phyloP scores from a whole-genome alignment of 177 flowering plant species.

The Vitis hybrid region DNA sequence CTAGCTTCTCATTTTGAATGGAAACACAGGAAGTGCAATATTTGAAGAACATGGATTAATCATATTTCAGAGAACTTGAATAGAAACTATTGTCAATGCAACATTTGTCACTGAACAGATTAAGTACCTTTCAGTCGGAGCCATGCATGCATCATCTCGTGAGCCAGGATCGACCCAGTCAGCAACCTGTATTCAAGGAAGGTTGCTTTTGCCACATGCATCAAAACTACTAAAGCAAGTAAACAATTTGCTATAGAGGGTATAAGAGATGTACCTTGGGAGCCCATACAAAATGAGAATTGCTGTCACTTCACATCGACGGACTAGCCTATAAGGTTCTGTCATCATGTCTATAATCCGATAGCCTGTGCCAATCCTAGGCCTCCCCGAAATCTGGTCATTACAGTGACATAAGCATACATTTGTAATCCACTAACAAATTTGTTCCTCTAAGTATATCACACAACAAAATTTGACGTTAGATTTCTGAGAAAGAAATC shows the following conservation, averaged over 20 bases:
- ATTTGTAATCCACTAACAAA: not conserved
- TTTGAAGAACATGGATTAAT: too few relatives aligned
- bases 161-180: conserved; percentile 53
- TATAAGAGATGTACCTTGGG: conserved; percentile 59
- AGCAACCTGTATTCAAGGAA: conserved; percentile 19
- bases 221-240: not conserved
- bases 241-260: not conserved
- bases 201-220: not conserved
- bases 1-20: not conserved
- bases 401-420: not conserved
- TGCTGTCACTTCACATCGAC: conserved; percentile 95
- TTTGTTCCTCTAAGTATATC: not conserved
- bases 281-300: conserved; percentile 94
- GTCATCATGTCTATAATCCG: conserved; percentile 74
- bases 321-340: conserved; percentile 72
- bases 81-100: not conserved
- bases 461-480: not conserved
- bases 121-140: conserved; percentile 54
- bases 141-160: conserved; percentile 60
- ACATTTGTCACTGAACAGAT: not conserved
- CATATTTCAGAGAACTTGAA: not conserved
- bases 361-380: conserved; percentile 70
- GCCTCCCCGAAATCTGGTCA: conserved; percentile 64
- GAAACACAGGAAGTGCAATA: not conserved
- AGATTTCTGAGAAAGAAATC: not conserved